Percentiles rank a stretch among this genome's conserved stretches.
These are phyloP conservation scores for Amniculicola lignicola DNA, from an alignment of 495 filamentous ascomycete genomes.

Conservation along the genomic window DNA sequence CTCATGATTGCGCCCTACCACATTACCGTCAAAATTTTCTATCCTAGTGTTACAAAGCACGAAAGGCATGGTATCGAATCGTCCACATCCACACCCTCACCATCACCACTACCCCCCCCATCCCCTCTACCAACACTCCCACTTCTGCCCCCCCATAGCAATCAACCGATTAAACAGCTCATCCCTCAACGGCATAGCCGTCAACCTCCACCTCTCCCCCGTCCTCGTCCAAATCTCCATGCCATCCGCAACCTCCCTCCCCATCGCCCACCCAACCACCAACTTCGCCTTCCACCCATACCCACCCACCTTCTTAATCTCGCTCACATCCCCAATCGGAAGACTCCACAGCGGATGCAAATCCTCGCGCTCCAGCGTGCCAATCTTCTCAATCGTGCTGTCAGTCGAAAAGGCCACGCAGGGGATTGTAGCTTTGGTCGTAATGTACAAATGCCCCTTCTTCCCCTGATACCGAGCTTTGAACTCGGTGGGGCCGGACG, in stretches of 20 bases:
- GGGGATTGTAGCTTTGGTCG: slow-evolving; percentile 57
- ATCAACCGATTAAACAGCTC: slow-evolving; percentile 83
- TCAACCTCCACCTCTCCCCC: slow-evolving; percentile 59
- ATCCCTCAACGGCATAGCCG: slow-evolving; percentile 70
- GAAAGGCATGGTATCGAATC: background rate
- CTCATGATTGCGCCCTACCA: too few relatives aligned
- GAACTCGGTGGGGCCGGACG: slow-evolving; percentile 71
- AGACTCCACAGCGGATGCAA: slow-evolving; percentile 57
- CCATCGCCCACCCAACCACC: slow-evolving; percentile 76
- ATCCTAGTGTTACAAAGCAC: background rate
- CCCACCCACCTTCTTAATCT: slow-evolving; percentile 79
- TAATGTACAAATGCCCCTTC: slow-evolving; percentile 69
- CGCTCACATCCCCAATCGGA: slow-evolving; percentile 57
- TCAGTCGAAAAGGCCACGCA: slow-evolving; percentile 57
- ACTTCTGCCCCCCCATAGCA: slow-evolving; percentile 81
- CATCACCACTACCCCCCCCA: background rate
- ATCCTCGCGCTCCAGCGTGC: slow-evolving; percentile 51
- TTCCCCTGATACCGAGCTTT: slow-evolving; percentile 67
- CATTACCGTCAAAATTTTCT: too few relatives aligned
- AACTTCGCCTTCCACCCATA: slow-evolving; percentile 87
- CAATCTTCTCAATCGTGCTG: slow-evolving; percentile 46
- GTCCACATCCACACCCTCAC: too few relatives aligned
- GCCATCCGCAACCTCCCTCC: slow-evolving; percentile 74
- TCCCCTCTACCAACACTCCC: slow-evolving; percentile 67
- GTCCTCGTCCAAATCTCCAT: slow-evolving; percentile 61